phyloP scores from a whole-genome alignment of 2,329 filamentous ascomycete species.

The Penicillium sp. region DNA sequence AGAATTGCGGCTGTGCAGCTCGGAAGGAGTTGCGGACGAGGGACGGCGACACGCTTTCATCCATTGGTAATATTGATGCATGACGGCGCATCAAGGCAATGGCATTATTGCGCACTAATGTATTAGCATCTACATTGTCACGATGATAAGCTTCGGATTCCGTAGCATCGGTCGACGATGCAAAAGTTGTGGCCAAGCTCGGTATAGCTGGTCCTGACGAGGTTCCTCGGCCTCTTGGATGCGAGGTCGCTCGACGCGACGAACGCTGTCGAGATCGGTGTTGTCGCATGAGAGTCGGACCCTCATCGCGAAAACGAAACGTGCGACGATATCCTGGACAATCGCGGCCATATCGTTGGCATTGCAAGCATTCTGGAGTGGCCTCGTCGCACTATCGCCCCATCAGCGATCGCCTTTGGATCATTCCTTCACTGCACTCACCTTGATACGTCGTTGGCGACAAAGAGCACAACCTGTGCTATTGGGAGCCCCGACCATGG shows the following conservation, averaged over 20 bases:
- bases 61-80: constrained; percentile 12
- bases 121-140: constrained; percentile 10
- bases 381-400: constrained; percentile 42
- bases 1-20: constrained; percentile 21
- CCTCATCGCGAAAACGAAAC: constrained; percentile 38
- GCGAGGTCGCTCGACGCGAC: constrained; percentile 1
- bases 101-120: constrained; percentile 21
- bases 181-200: constrained; percentile 1
- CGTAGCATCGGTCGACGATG: constrained; percentile 4
- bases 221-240: constrained; percentile 5
- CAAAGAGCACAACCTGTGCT: constrained; percentile 41
- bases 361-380: constrained; percentile 38
- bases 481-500: constrained; percentile 40
- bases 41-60: constrained; percentile 20
- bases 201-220: constrained; percentile 4
- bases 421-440: constrained; percentile 14
- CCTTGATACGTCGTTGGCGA: constrained; percentile 38
- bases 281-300: constrained; percentile 30
- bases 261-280: constrained; percentile 13
- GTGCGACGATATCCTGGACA: constrained; percentile 35
- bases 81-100: constrained; percentile 24
- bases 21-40: constrained; percentile 19
- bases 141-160: not conserved
- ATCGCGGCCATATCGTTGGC: constrained; percentile 32
- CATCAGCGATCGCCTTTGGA: constrained; percentile 1